Conservation (phyloP, 1,284 basidiomycete species). For the Pseudomicrostroma phylloplanum region DNA sequence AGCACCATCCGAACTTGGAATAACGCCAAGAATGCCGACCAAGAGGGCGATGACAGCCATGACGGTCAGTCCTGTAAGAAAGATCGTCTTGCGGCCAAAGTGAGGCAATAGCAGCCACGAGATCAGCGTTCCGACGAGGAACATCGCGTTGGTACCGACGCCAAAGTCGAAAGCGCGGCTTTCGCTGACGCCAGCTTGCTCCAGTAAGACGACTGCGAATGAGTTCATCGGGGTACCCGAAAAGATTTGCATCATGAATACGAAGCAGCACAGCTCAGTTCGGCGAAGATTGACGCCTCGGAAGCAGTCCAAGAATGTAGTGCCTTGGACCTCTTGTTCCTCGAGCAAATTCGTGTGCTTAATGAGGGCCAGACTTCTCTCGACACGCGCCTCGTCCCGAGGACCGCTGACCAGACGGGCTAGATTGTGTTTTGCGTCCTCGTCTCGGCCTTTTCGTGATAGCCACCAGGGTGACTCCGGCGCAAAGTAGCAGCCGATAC, state of each 20-base stretch:
- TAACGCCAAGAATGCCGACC: conserved; percentile 13
- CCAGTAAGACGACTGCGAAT: conserved; percentile 11
- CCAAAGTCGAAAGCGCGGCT: conserved; percentile 8
- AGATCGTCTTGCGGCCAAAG: conserved; percentile 16
- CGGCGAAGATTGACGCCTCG: conserved; percentile 52
- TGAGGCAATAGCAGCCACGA: conserved; percentile 4
- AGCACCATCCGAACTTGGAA: no score
- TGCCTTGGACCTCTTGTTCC: conserved; percentile 47
- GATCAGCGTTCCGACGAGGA: conserved; percentile 12
- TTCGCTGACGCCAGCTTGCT: conserved; percentile 11
- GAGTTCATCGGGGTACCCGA: conserved; percentile 12
- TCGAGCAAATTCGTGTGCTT: conserved; percentile 53
- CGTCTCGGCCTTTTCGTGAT: conserved; percentile 53
- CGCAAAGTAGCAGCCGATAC: conserved; percentile 46
- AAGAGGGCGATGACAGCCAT: conserved; percentile 6
- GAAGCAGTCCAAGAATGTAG: conserved; percentile 55
- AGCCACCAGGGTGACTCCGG: conserved; percentile 54
- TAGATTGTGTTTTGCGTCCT: conserved; percentile 54
- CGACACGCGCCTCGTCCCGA: conserved; percentile 51
- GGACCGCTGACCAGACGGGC: conserved; percentile 47
- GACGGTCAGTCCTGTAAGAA: conserved; percentile 10
- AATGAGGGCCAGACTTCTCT: conserved; percentile 54
- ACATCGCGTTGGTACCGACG: conserved; percentile 12
- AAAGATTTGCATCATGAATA: conserved; percentile 18
- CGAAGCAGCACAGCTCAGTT: conserved; percentile 50